Conservation (phyloP, 345 rosid genomes). For the Melaleuca alternifolia region DNA sequence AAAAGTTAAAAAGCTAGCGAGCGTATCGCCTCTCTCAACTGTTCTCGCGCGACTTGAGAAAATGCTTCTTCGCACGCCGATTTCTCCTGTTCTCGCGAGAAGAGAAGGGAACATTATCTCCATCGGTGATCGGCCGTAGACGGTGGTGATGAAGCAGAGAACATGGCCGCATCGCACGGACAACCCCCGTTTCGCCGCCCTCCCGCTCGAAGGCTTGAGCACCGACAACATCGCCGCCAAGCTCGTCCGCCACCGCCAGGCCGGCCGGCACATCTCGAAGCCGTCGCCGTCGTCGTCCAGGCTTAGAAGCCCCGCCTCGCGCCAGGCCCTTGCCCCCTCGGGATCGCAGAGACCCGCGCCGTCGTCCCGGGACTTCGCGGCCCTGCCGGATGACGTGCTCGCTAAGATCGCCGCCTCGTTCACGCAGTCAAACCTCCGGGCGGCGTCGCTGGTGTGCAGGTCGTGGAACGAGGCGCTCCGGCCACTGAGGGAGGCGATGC, state of each 20-base stretch:
- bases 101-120: neutral
- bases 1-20: too few relatives aligned
- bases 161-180: neutral
- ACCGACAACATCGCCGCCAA: slow-evolving; percentile 1
- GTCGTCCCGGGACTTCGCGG: slow-evolving; percentile 36
- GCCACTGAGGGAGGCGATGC: slow-evolving; percentile 83
- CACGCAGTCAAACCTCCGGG: slow-evolving; percentile 47
- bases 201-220: neutral
- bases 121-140: neutral
- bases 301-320: neutral
- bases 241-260: neutral
- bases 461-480: slow-evolving; percentile 78
- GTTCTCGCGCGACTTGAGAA: neutral
- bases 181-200: neutral
- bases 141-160: neutral
- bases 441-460: slow-evolving; percentile 68
- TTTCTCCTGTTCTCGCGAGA: neutral
- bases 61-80: neutral
- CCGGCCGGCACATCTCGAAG: neutral
- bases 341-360: neutral
- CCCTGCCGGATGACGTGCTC: slow-evolving; percentile 64
- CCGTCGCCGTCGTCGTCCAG: neutral
- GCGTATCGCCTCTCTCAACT: neutral
- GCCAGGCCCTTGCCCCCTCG: neutral
- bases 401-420: slow-evolving; percentile 56